Evolutionary conservation across 108 stramenopile species (phyloP).

Genomic region (Bacterosira constricta): DNA sequence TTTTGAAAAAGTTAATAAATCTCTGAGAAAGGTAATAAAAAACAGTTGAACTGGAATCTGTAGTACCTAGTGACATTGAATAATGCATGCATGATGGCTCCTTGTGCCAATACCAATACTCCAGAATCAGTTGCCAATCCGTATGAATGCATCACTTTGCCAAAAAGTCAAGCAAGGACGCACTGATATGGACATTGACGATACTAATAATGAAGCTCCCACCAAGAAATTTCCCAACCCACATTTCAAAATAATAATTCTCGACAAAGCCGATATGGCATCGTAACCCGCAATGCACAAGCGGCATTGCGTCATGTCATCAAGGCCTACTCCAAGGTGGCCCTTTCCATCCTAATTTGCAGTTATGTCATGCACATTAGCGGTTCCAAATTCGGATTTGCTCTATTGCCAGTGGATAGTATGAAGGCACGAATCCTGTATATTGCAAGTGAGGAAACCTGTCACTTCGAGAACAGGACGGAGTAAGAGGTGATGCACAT

Average conservation of each 20-base stretch:
- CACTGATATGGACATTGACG: slow-evolving; percentile 20
- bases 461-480: slow-evolving; percentile 54
- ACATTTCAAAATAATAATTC: slow-evolving; percentile 98
- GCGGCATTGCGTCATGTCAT: slow-evolving; percentile 98
- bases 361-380: slow-evolving; percentile 99
- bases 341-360: slow-evolving; percentile 99
- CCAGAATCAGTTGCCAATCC: no score
- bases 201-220: slow-evolving; percentile 24
- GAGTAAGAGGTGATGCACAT: slow-evolving; percentile 70
- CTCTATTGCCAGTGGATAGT: slow-evolving; percentile 77
- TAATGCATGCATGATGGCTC: no score
- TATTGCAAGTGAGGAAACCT: slow-evolving; percentile 80
- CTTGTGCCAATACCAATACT: no score
- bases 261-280: slow-evolving; percentile 99
- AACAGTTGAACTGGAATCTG: no score
- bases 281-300: slow-evolving; percentile 99
- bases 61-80: no score
- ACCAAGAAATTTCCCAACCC: slow-evolving; percentile 91
- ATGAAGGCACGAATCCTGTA: slow-evolving; percentile 84
- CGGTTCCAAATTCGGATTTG: slow-evolving; percentile 99
- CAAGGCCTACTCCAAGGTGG: slow-evolving; percentile 94
- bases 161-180: slow-evolving; percentile 36
- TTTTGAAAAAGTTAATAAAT: no score
- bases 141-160: no score
- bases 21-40: no score